A percentile compares a stretch with the other conserved stretches of the same genome.
Conservation (phyloP, 1,284 basidiomycete species). For the Boletus semigastroideus region DNA sequence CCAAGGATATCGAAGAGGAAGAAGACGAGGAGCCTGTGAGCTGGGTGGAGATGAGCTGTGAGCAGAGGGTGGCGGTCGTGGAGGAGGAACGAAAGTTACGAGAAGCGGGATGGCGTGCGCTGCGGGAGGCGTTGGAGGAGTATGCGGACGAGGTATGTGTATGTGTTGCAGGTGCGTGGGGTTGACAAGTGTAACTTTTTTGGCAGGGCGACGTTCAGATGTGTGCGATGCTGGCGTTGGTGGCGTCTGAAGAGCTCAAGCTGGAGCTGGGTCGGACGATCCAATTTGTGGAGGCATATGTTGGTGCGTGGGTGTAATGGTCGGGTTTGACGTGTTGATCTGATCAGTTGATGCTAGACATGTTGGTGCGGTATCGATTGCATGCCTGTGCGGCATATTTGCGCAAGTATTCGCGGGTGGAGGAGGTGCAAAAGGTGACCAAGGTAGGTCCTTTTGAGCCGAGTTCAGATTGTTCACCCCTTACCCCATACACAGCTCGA, state of each 20-base stretch:
- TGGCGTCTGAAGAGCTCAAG: constrained; percentile 56
- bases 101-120: constrained; percentile 53
- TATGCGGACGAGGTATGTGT: constrained; percentile 58
- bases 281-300: constrained; percentile 66
- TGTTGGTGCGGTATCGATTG: constrained; percentile 57
- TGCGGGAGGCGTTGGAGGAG: constrained; percentile 57
- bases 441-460: constrained; percentile 39
- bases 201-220: constrained; percentile 71
- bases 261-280: constrained; percentile 44
- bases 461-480: background rate
- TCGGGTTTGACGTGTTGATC: background rate
- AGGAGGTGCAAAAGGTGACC: constrained; percentile 51
- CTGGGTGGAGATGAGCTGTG: constrained; percentile 34
- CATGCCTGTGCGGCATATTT: constrained; percentile 68
- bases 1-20: constrained; percentile 3
- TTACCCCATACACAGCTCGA: constrained; percentile 46
- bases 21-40: constrained; percentile 3
- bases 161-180: background rate
- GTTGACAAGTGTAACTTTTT: background rate
- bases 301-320: constrained; percentile 44
- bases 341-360: constrained; percentile 41
- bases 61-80: constrained; percentile 43
- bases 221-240: constrained; percentile 65
- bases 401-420: constrained; percentile 56
- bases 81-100: constrained; percentile 53